Conservation (phyloP, 768 basidiomycete species). For the Kwoniella bestiolae region DNA sequence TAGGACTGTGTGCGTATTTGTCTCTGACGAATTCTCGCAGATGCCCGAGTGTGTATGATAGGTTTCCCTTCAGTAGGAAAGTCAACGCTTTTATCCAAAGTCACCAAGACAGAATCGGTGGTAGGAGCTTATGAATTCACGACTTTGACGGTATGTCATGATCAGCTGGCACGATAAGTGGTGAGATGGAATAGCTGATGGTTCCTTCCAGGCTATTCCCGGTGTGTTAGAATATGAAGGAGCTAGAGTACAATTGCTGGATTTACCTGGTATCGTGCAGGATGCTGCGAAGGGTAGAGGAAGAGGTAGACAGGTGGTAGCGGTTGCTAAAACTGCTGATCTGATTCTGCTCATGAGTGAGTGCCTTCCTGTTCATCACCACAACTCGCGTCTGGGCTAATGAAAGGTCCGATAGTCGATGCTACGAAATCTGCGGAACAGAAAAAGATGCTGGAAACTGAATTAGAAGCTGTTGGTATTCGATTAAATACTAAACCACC, state of each 20-base stretch:
- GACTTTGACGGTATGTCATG: slow-evolving; percentile 71
- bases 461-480: slow-evolving; percentile 96
- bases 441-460: slow-evolving; percentile 80
- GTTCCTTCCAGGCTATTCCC: slow-evolving; percentile 71
- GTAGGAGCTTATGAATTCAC: slow-evolving; percentile 95
- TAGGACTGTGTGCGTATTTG: background rate
- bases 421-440: slow-evolving; percentile 72
- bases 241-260: slow-evolving; percentile 87
- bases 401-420: slow-evolving; percentile 42
- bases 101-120: slow-evolving; percentile 86
- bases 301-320: slow-evolving; percentile 92
- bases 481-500: slow-evolving; percentile 86
- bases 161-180: background rate
- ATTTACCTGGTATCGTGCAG: slow-evolving; percentile 89
- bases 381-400: background rate
- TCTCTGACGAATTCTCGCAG: slow-evolving; percentile 51
- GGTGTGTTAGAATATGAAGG: slow-evolving; percentile 97
- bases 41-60: slow-evolving; percentile 87
- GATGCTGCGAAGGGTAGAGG: slow-evolving; percentile 66
- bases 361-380: slow-evolving; percentile 13
- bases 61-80: slow-evolving; percentile 96
- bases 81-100: slow-evolving; percentile 89
- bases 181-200: background rate
- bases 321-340: slow-evolving; percentile 88
- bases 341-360: slow-evolving; percentile 68